Conservation (phyloP, 2,329 filamentous ascomycete genomes). For the Lecanicillium sp. region DNA sequence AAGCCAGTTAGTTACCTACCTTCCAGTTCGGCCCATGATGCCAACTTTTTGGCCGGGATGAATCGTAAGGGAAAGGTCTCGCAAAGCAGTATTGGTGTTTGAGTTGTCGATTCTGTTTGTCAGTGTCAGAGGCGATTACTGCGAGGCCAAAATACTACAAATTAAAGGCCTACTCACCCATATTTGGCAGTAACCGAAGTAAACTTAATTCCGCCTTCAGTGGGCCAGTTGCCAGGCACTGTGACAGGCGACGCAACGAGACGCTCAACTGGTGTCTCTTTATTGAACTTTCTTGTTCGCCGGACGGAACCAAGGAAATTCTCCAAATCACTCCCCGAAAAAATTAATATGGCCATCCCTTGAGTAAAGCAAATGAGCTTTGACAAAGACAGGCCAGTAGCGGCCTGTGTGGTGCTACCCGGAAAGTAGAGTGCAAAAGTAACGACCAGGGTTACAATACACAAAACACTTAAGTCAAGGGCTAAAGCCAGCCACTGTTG, state of each 20-base stretch:
- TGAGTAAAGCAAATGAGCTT: conserved; percentile 19
- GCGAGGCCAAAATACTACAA: too few relatives aligned
- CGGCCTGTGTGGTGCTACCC: conserved; percentile 31
- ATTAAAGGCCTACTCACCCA: conserved; percentile 12
- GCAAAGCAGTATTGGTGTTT: conserved; percentile 6
- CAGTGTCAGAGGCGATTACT: too few relatives aligned
- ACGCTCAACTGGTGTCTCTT: conserved; percentile 17
- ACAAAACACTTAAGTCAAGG: conserved; percentile 20
- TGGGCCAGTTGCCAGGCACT: conserved; percentile 17
- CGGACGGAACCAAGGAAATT: conserved; percentile 25
- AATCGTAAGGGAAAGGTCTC: conserved; percentile 10
- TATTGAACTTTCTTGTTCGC: conserved; percentile 21
- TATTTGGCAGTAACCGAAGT: conserved; percentile 17
- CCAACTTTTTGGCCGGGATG: conserved; percentile 6
- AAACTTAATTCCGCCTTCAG: conserved; percentile 17
- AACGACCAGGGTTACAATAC: conserved; percentile 25
- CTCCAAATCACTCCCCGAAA: conserved; percentile 26
- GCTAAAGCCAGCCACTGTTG: conserved; percentile 37
- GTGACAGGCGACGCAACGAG: neutral
- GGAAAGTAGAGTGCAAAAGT: conserved; percentile 31
- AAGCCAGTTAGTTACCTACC: conserved; percentile 8
- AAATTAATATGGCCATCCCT: conserved; percentile 20
- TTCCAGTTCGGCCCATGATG: neutral
- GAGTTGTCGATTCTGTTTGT: too few relatives aligned
- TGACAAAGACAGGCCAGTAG: conserved; percentile 31